These are phyloP conservation scores for Suzukiozyma palmioleophila DNA, from an alignment of 1,139 yeast genomes.

Conservation along the genomic window DNA sequence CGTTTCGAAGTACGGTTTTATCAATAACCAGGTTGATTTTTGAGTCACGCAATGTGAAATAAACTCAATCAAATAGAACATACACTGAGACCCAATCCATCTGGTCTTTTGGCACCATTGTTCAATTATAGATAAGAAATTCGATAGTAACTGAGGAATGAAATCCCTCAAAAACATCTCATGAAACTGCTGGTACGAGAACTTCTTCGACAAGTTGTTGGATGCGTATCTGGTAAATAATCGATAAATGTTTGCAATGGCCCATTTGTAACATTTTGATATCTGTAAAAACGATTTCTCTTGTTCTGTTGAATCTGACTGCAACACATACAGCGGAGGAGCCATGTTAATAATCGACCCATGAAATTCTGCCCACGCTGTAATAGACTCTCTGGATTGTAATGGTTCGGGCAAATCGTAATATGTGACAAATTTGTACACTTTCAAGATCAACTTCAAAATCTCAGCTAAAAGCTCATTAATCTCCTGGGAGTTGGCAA, in stretches of 20 bases:
- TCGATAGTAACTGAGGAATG: slow-evolving; percentile 68
- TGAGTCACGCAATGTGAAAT: slow-evolving; percentile 67
- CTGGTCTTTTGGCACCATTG: slow-evolving; percentile 61
- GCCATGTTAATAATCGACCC: slow-evolving; percentile 61
- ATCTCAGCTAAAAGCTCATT: slow-evolving; percentile 63
- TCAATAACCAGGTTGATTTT: slow-evolving; percentile 63
- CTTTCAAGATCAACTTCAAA: slow-evolving; percentile 69
- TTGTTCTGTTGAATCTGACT: slow-evolving; percentile 22
- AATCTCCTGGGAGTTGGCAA: slow-evolving; percentile 33
- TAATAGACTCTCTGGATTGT: slow-evolving; percentile 54
- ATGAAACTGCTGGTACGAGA: slow-evolving; percentile 48
- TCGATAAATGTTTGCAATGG: slow-evolving; percentile 72
- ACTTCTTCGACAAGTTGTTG: slow-evolving; percentile 42
- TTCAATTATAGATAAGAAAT: slow-evolving; percentile 63
- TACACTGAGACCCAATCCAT: slow-evolving; percentile 68
- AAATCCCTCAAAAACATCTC: slow-evolving; percentile 47
- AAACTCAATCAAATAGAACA: slow-evolving; percentile 66
- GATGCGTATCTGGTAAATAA: slow-evolving; percentile 74
- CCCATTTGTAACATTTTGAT: slow-evolving; percentile 84
- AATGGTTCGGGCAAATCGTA: slow-evolving; percentile 71
- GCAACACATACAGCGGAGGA: slow-evolving; percentile 47
- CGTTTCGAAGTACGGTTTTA: slow-evolving; percentile 66
- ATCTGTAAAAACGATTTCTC: slow-evolving; percentile 37
- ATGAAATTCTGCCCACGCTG: slow-evolving; percentile 77
- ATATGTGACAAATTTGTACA: slow-evolving; percentile 78